Evolutionary conservation across 2,329 filamentous ascomycete species (phyloP), one percentile per base, ranked within the genome.

Genomic region (Colletotrichum costaricense): DNA sequence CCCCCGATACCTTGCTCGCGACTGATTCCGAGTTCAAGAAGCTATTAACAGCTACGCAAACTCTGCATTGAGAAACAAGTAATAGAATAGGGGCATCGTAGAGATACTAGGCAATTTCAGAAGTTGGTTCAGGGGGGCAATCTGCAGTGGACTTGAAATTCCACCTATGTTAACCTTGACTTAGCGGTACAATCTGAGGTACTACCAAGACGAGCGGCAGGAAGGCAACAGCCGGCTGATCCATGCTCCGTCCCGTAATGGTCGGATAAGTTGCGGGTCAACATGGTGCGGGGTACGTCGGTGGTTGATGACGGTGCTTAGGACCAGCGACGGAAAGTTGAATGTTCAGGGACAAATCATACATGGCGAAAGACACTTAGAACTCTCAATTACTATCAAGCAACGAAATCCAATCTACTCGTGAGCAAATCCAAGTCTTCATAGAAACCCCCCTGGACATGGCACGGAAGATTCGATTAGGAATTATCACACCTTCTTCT

Each of bases 11-110:
- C 12, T 52, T 69, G 11, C 22, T 69, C 2, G 52, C 16, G 26
- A 56, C 11, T 6, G 58, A 69, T 12, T 49, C 66, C 3, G 66
- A 63, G 49, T 69, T 63, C 26, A 62, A n/a, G 49, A 56, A 35
- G 49, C 33, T 69, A 4, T 35, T 46, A 2, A 9, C 26, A 9
- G 55, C 55, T 16, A 60, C 3, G 14, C 16, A 67, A 26, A 63
- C 42, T 63, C 54, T 24, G 19, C 56, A 22, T 33, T 35, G 56
- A 22, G 22, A 54, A 24, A 5, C n/a, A 16, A 7, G 6, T 12
- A 19, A 19, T 19, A 19, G 14, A 3, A 42, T 42, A 42, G 38
- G 2, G 5, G 19, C 19, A 9, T 49, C 4, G 1, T 49, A 22
- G 38, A 49, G 33, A 49, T 5, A n/a, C 2, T 5, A 49, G 8